These are phyloP conservation scores for Arthrobotrys iridis DNA, from an alignment of 2,329 filamentous ascomycete species.

Conservation along the genomic window DNA sequence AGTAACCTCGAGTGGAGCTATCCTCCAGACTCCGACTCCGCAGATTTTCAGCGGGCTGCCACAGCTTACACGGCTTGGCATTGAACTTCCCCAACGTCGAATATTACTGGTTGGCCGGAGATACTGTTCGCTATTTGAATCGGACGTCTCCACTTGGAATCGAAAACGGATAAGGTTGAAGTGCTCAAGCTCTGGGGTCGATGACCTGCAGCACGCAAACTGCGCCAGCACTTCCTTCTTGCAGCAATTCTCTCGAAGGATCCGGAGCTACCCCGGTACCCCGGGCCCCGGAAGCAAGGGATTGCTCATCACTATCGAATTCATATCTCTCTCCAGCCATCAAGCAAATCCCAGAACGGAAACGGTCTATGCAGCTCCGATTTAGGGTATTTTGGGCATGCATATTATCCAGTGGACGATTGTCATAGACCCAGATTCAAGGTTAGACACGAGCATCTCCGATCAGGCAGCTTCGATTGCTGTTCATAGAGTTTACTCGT, in stretches of 20 bases:
- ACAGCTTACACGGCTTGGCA: conserved; percentile 22
- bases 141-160: conserved; percentile 16
- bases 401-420: not conserved
- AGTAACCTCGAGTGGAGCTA: not conserved
- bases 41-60: too few relatives aligned
- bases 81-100: conserved; percentile 3
- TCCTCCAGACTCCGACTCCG: too few relatives aligned
- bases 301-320: conserved; percentile 25
- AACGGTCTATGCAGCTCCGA: not conserved
- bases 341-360: conserved; percentile 21
- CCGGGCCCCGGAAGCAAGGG: conserved; percentile 21
- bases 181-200: conserved; percentile 28
- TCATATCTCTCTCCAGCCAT: conserved; percentile 7
- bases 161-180: conserved; percentile 36
- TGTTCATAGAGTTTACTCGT: not conserved
- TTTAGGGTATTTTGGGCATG: conserved; percentile 5
- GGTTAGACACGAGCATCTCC: conserved; percentile 27
- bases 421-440: not conserved
- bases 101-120: conserved; percentile 27
- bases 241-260: not conserved
- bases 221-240: conserved; percentile 3
- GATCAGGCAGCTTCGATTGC: not conserved
- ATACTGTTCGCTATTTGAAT: conserved; percentile 19
- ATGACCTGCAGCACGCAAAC: conserved; percentile 48
- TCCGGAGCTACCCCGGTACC: conserved; percentile 17